Evolutionary conservation across 2,329 filamentous ascomycete genomes (phyloP).

Genomic region (Aspergillus japonicus): DNA sequence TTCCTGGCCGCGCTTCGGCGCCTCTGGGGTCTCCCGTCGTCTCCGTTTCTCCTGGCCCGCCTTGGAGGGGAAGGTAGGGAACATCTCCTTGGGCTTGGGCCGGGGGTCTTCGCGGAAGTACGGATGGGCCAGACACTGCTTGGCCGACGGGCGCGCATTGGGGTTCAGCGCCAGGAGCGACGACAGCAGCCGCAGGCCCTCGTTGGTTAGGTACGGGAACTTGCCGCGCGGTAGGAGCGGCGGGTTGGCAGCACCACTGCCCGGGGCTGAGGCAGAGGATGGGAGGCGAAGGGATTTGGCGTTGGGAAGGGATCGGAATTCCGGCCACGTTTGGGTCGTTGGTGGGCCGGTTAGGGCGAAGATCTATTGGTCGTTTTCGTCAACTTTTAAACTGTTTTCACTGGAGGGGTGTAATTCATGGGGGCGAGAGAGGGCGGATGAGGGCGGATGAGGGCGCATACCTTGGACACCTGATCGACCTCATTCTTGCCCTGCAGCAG

Average conservation of each 20-base stretch:
- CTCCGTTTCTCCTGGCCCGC: conserved; percentile 84
- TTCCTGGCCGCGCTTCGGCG: conserved; percentile 74
- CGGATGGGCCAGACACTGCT: conserved; percentile 71
- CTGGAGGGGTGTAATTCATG: too few relatives aligned
- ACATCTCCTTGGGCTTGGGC: conserved; percentile 86
- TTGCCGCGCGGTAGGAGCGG: conserved; percentile 65
- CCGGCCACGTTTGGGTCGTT: conserved; percentile 78
- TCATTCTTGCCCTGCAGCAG: conserved; percentile 88
- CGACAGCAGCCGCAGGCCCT: conserved; percentile 69
- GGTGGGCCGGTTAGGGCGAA: conserved; percentile 88
- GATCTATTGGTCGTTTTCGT: conserved; percentile 51
- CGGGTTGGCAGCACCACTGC: conserved; percentile 23
- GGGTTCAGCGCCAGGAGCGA: conserved; percentile 75
- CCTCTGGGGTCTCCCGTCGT: conserved; percentile 72
- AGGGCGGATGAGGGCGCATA: conserved; percentile 28
- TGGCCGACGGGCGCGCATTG: conserved; percentile 65
- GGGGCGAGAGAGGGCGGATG: too few relatives aligned
- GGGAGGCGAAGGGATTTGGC: conserved; percentile 75
- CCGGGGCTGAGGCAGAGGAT: conserved; percentile 27
- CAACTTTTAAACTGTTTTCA: too few relatives aligned
- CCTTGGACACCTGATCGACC: conserved; percentile 78
- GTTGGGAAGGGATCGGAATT: conserved; percentile 82
- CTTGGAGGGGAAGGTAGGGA: conserved; percentile 95
- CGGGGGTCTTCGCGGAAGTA: conserved; percentile 90
- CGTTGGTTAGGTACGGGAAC: conserved; percentile 77